Conservation (phyloP, 306 rosid species). For the Macrotyloma uniflorum region DNA sequence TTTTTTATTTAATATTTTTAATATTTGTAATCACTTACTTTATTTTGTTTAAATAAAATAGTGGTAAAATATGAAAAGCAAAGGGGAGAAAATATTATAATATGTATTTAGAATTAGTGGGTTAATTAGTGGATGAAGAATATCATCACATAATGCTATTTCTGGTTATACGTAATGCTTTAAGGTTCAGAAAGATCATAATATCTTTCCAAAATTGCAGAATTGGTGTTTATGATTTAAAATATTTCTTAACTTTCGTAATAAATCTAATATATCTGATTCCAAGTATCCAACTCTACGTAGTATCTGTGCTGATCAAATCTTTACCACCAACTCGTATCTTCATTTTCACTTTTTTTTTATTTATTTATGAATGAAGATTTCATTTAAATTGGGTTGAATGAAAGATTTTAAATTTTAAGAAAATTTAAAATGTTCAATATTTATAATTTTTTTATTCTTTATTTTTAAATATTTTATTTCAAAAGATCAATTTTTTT, state of each 20-base stretch:
- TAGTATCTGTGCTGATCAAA: neutral
- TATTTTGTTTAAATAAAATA: no score
- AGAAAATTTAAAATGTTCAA: no score
- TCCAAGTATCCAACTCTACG: neutral
- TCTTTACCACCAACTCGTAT: neutral
- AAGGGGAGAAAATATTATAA: no score
- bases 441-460: no score
- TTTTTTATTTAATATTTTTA: no score
- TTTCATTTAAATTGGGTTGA: no score
- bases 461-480: no score
- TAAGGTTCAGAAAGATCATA: neutral
- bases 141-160: constrained; percentile 22
- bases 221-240: constrained; percentile 31
- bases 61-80: no score
- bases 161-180: constrained; percentile 31
- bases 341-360: neutral
- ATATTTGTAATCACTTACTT: no score
- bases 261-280: neutral
- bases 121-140: constrained; percentile 7
- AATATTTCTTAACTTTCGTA: neutral
- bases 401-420: no score
- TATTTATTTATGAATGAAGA: no score
- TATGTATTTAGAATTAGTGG: neutral
- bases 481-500: no score
- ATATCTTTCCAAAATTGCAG: constrained; percentile 36